Evolutionary conservation across 2,329 filamentous ascomycete genomes (phyloP), one percentile per base, ranked within the genome.

Genomic region (Emericellopsis atlantica): DNA sequence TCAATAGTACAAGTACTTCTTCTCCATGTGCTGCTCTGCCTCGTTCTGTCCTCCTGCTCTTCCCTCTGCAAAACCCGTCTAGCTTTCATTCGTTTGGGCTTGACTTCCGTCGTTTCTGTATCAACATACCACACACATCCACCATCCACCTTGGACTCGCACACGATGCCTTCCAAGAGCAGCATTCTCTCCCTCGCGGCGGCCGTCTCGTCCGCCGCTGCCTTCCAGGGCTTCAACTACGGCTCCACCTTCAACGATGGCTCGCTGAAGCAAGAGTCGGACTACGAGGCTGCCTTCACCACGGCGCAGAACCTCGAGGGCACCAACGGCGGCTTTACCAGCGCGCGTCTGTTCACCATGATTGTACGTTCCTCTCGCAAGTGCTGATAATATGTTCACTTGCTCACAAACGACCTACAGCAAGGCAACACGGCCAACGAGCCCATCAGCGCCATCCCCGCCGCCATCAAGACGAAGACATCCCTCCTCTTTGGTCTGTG

Each of bases 401-500:
- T 37, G 37, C 52, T 58, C 38, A 59, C 45, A 43, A 14, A n/a
- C 12, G 26, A 5, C 12, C 34, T 43, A 37, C 46, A 72, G 67
- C 82, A 87, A 70, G 73, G 62, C 22, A 79, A 76, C 48, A 80
- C 81, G 6, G 60, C 72, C 47, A 79, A 72, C 61, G 69, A 70
- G 24, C 70, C 77, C 51, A 87, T 83, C 53, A 67, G 72, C 33
- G 84, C 82, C 48, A 86, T 95, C 46, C 82, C 81, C 34, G 88
- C 88, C 35, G 88, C 87, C 52, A 87, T 94, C 60, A 74, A 72
- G 50, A 85, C 85, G 53, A 74, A 86, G 51, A 93, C 85, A 2
- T 71, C 72, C 35, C 72, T 95, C 22, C 73, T 95, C 10, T 76
- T 95, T 11, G 87, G 87, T 49, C 66, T 95, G 39, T 95, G 88